phyloP scores from a whole-genome alignment of 108 stramenopile genomes.

The Fistulifera pelliculosa region DNA sequence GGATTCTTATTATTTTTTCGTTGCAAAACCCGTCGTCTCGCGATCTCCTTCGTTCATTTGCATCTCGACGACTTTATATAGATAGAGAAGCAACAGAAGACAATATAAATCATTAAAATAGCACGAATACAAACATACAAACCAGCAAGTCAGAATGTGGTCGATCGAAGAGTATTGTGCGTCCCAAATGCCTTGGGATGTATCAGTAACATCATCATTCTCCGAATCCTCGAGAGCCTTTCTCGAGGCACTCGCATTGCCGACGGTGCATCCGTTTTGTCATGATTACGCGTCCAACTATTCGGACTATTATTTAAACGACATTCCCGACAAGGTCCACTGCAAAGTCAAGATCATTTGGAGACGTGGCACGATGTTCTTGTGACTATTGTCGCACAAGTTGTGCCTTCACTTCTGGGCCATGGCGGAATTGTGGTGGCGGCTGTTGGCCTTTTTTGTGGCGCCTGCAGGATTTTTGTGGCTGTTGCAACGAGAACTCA shows the following conservation, averaged over 20 bases:
- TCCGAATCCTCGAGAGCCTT: conserved; percentile 6
- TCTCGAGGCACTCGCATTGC: conserved; percentile 10
- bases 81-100: too few relatives aligned
- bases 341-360: conserved; percentile 7
- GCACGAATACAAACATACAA: too few relatives aligned
- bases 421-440: conserved; percentile 75
- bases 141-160: conserved; percentile 7
- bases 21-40: too few relatives aligned
- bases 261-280: conserved; percentile 37
- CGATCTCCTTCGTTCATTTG: too few relatives aligned
- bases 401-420: conserved; percentile 39
- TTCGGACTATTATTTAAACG: conserved; percentile 4
- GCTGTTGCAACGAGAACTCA: conserved; percentile 9
- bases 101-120: too few relatives aligned
- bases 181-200: background rate
- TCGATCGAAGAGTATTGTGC: conserved; percentile 24
- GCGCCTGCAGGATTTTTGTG: conserved; percentile 27
- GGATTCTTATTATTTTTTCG: too few relatives aligned
- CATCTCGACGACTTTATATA: too few relatives aligned
- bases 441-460: conserved; percentile 43
- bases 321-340: conserved; percentile 36
- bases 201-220: background rate
- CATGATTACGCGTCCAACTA: background rate
- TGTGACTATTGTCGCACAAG: conserved; percentile 14
- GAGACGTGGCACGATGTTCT: conserved; percentile 12